These are phyloP conservation scores for Epichloe gansuensis DNA, from an alignment of 2,329 filamentous ascomycete species.

Conservation along the genomic window DNA sequence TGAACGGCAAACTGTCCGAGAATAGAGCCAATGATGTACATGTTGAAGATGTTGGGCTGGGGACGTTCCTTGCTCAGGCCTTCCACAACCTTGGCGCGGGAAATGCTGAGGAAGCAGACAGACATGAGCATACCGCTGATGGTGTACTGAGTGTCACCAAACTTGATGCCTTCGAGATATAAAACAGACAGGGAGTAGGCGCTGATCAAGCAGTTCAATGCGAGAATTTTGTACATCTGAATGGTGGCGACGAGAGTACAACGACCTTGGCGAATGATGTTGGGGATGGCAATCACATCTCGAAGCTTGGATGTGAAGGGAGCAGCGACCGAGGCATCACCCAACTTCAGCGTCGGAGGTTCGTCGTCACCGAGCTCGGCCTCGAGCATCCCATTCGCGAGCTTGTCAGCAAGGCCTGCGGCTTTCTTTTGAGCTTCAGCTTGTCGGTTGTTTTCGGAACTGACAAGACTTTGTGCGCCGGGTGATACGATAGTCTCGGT, in stretches of 20 bases:
- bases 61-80: conserved; percentile 91
- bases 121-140: conserved; percentile 99
- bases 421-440: conserved; percentile 60
- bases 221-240: conserved; percentile 99
- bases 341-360: conserved; percentile 90
- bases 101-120: conserved; percentile 97
- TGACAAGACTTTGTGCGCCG: conserved; percentile 43
- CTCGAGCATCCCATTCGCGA: conserved; percentile 82
- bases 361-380: conserved; percentile 77
- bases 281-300: conserved; percentile 92
- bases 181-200: conserved; percentile 94
- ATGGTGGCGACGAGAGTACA: conserved; percentile 97
- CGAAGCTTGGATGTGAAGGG: conserved; percentile 96
- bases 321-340: conserved; percentile 91
- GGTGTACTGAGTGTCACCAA: conserved; percentile 94
- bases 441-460: conserved; percentile 22
- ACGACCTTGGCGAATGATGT: conserved; percentile 94
- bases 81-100: conserved; percentile 92
- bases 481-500: conserved; percentile 56
- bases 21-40: conserved; percentile 96
- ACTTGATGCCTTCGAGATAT: conserved; percentile 97
- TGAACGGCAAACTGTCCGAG: conserved; percentile 95
- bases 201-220: conserved; percentile 93
- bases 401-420: conserved; percentile 69
- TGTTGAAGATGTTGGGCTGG: conserved; percentile 97